phyloP scores from a whole-genome alignment of 768 basidiomycete species.

The Leccinum olivaceopallidum region DNA sequence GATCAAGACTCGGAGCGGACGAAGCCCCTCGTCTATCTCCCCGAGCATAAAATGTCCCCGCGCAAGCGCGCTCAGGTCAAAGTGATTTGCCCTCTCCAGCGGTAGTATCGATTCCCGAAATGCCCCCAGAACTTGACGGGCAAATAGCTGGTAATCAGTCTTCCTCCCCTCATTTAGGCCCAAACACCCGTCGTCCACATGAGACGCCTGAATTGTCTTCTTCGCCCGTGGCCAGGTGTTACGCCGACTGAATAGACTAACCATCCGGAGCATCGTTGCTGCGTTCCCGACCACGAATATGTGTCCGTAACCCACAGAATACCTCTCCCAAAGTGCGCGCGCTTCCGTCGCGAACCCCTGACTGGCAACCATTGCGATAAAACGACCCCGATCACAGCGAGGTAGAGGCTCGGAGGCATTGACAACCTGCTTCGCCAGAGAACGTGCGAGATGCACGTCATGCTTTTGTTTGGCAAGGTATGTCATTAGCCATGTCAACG shows the following conservation, averaged over 20 bases:
- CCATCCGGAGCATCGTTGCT: conserved; percentile 41
- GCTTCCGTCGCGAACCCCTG: conserved; percentile 50
- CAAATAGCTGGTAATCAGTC: conserved; percentile 37
- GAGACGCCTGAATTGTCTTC: neutral
- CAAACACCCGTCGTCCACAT: conserved; percentile 1
- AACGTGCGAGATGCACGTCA: conserved; percentile 47
- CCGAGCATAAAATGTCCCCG: conserved; percentile 62
- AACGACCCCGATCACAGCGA: conserved; percentile 43
- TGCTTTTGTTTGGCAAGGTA: conserved; percentile 40
- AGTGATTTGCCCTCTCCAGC: conserved; percentile 47
- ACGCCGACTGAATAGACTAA: conserved; percentile 41
- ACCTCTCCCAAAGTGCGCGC: conserved; percentile 58
- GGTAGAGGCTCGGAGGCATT: conserved; percentile 43
- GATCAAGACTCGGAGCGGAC: conserved; percentile 46
- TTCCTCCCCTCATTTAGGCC: conserved; percentile 3
- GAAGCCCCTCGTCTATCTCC: conserved; percentile 45
- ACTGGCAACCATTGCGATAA: conserved; percentile 48
- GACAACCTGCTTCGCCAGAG: conserved; percentile 50
- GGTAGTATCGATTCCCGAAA: conserved; percentile 49
- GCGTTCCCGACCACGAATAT: conserved; percentile 45
- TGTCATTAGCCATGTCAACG: conserved; percentile 55
- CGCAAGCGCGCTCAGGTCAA: conserved; percentile 57
- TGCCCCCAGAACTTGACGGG: conserved; percentile 43
- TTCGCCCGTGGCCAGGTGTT: conserved; percentile 19
- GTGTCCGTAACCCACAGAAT: conserved; percentile 43